Conservation (phyloP, 345 rosid genomes). For the Citrus reticulata region DNA sequence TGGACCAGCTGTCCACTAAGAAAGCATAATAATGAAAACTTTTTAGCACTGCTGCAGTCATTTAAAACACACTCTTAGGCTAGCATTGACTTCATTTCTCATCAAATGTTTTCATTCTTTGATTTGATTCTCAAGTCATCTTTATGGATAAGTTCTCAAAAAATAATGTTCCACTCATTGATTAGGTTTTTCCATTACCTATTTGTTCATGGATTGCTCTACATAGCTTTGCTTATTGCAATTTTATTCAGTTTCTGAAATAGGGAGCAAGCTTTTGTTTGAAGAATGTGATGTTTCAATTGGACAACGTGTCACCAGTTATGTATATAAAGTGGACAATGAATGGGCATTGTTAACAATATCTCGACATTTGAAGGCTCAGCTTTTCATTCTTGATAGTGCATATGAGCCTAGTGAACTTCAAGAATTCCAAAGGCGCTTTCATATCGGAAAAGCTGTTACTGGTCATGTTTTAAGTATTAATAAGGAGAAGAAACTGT, state of each 20-base stretch:
- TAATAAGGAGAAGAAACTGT: conserved; percentile 60
- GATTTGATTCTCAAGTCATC: not conserved
- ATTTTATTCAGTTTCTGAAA: conserved; percentile 41
- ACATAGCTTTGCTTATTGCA: not conserved
- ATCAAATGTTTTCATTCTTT: not conserved
- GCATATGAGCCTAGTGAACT: conserved; percentile 71
- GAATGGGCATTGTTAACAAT: conserved; percentile 88
- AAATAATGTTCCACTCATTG: not conserved
- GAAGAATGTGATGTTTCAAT: conserved; percentile 48
- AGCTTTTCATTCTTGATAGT: conserved; percentile 71
- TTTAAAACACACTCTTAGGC: no score
- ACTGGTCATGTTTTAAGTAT: conserved; percentile 58
- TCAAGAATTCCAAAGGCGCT: conserved; percentile 56
- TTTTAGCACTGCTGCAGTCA: no score
- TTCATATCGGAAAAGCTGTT: conserved; percentile 60
- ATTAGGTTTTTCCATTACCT: not conserved
- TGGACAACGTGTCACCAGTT: conserved; percentile 63
- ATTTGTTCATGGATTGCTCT: not conserved
- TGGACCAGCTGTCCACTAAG: no score
- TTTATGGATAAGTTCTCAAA: not conserved
- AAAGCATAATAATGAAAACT: no score
- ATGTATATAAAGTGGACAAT: conserved; percentile 77
- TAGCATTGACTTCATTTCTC: not conserved
- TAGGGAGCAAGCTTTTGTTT: conserved; percentile 21
- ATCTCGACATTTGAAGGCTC: conserved; percentile 71